Percentiles rank a stretch among this genome's conserved stretches.
Conservation (phyloP, 2,329 filamentous ascomycete species). For the Dryadomyces quercus-mongolicae region DNA sequence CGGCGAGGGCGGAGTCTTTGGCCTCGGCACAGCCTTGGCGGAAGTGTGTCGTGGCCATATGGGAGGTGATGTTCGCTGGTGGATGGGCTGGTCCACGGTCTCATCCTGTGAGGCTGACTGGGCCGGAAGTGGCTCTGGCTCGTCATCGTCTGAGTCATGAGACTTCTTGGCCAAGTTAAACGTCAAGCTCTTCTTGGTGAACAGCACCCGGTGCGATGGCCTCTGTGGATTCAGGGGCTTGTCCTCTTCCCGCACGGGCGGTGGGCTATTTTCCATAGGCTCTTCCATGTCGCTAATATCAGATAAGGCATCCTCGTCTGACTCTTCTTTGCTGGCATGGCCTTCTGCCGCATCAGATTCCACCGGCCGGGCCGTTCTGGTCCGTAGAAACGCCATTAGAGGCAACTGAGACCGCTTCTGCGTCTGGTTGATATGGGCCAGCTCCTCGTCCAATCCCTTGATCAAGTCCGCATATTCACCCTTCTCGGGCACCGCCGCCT, state of each 20-base stretch:
- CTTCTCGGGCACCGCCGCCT: not conserved
- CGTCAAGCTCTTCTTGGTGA: constrained; percentile 9
- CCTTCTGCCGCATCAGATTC: not conserved
- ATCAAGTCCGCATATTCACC: constrained; percentile 32
- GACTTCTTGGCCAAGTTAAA: constrained; percentile 8
- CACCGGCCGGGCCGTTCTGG: not conserved
- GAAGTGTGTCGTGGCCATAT: not conserved
- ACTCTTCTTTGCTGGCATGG: too few species aligned
- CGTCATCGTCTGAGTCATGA: constrained; percentile 10
- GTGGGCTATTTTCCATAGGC: too few species aligned
- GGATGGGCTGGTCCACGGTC: not conserved
- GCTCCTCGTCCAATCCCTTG: constrained; percentile 26
- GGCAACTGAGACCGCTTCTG: constrained; percentile 1
- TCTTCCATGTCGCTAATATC: constrained; percentile 36
- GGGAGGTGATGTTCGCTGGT: not conserved
- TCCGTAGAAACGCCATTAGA: constrained; percentile 3
- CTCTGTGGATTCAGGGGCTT: not conserved
- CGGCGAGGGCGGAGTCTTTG: not conserved
- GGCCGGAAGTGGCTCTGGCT: constrained; percentile 1
- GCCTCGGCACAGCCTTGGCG: not conserved
- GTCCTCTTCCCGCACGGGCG: too few species aligned
- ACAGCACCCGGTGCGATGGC: not conserved
- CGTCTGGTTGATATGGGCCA: constrained; percentile 18
- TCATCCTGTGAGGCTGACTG: not conserved
- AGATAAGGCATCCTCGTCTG: constrained; percentile 27